phyloP scores from a whole-genome alignment of 2,329 filamentous ascomycete species.

The Harringtonia aguacate region DNA sequence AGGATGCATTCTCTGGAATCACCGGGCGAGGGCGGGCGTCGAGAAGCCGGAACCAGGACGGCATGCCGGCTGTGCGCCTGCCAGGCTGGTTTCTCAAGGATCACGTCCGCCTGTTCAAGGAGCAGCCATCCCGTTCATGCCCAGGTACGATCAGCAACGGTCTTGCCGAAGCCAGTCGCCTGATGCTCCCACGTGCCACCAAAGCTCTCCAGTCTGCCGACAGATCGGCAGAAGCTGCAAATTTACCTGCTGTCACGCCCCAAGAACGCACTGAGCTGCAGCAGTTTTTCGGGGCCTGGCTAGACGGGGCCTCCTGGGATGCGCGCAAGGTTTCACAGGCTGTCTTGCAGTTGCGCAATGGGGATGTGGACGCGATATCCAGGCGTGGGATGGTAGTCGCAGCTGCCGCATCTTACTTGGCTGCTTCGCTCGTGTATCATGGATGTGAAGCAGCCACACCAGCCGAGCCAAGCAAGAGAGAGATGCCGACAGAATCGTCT shows the following conservation, averaged over 20 bases:
- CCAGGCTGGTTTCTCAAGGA: slow-evolving; percentile 45
- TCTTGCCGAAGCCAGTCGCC: slow-evolving; percentile 10
- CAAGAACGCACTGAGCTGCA: slow-evolving; percentile 10
- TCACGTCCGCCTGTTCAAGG: slow-evolving; percentile 30
- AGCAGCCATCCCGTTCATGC: neutral
- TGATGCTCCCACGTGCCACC: slow-evolving; percentile 4
- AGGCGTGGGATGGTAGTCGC: slow-evolving; percentile 6
- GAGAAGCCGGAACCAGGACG: slow-evolving; percentile 2
- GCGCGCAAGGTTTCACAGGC: slow-evolving; percentile 5
- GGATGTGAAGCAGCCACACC: neutral
- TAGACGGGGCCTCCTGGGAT: slow-evolving; percentile 9
- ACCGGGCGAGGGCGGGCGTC: slow-evolving; percentile 15
- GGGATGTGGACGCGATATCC: slow-evolving; percentile 1
- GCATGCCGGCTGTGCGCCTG: slow-evolving; percentile 38
- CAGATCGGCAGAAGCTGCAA: neutral
- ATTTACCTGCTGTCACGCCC: slow-evolving; percentile 7
- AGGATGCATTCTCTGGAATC: slow-evolving; percentile 12
- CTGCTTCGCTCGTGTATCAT: neutral
- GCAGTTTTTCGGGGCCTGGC: slow-evolving; percentile 5
- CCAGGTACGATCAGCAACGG: slow-evolving; percentile 1
- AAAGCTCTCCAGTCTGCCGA: neutral
- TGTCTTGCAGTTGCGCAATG: neutral
- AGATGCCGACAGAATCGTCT: no score
- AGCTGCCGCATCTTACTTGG: slow-evolving; percentile 5
- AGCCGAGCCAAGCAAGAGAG: neutral